A percentile compares a stretch with the other conserved stretches of the same genome.
Evolutionary conservation across 805 yeast species (phyloP).

Genomic region (Barnettozyma salicaria): DNA sequence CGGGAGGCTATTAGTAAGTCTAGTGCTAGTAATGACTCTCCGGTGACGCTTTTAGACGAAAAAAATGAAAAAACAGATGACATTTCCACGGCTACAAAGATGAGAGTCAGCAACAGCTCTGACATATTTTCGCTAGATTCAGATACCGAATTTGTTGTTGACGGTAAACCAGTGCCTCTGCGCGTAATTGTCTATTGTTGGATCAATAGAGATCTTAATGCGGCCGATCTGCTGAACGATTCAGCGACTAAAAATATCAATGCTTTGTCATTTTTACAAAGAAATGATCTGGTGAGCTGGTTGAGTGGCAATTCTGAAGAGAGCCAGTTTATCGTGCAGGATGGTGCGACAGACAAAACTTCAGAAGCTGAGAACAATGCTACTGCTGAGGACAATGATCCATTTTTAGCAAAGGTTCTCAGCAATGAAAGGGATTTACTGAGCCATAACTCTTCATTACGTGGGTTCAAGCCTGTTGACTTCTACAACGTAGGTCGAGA

Average conservation of each 20-base stretch:
- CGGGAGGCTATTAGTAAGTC: no score
- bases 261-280: conserved; percentile 75
- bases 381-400: conserved; percentile 22
- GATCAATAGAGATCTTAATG: conserved; percentile 63
- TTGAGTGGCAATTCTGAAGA: conserved; percentile 62
- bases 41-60: background rate
- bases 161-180: conserved; percentile 43
- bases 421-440: conserved; percentile 43
- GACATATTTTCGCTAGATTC: background rate
- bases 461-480: conserved; percentile 63
- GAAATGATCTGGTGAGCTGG: conserved; percentile 81
- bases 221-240: conserved; percentile 74
- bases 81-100: background rate
- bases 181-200: conserved; percentile 71
- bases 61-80: background rate
- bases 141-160: conserved; percentile 48
- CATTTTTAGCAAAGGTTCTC: conserved; percentile 27
- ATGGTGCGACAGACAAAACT: conserved; percentile 5
- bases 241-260: conserved; percentile 60
- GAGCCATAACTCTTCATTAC: conserved; percentile 54
- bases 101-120: background rate
- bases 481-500: conserved; percentile 65
- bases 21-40: no score
- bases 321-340: conserved; percentile 44
- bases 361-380: conserved; percentile 3